These are phyloP conservation scores for Albatrellus ellisii DNA, from an alignment of 768 basidiomycete species.

Conservation along the genomic window DNA sequence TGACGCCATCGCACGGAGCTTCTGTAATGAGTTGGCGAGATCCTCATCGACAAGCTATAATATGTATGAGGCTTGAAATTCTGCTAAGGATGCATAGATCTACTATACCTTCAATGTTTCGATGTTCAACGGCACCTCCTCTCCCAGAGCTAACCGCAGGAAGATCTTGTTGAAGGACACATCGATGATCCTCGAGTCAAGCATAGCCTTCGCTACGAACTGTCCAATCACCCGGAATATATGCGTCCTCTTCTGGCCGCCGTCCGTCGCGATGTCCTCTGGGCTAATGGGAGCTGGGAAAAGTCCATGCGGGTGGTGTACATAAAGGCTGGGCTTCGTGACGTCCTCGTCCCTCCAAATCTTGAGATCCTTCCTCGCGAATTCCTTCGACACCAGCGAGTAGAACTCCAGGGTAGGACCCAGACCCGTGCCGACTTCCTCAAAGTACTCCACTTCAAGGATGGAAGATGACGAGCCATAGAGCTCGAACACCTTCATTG, in stretches of 20 bases:
- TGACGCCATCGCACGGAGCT: constrained; percentile 58
- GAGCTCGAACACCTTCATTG: constrained; percentile 91
- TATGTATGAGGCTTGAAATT: not conserved
- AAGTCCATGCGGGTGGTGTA: constrained; percentile 73
- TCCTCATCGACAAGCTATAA: constrained; percentile 68
- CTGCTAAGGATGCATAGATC: not conserved
- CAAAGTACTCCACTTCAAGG: constrained; percentile 96
- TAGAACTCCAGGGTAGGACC: constrained; percentile 99
- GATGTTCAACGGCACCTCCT: constrained; percentile 72
- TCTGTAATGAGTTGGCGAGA: constrained; percentile 75
- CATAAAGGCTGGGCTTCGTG: constrained; percentile 49
- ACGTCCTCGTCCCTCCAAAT: constrained; percentile 85
- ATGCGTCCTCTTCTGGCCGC: constrained; percentile 71
- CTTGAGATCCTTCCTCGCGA: constrained; percentile 76
- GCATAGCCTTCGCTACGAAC: constrained; percentile 92
- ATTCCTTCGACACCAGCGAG: constrained; percentile 92
- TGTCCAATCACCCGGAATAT: constrained; percentile 87
- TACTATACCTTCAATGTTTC: constrained; percentile 62
- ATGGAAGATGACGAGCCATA: constrained; percentile 92
- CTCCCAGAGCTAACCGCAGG: constrained; percentile 79
- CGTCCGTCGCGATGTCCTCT: constrained; percentile 58
- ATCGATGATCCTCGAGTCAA: constrained; percentile 97
- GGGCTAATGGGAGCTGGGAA: constrained; percentile 76
- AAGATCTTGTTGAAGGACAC: constrained; percentile 92
- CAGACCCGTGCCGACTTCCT: constrained; percentile 95